phyloP scores from a whole-genome alignment of 2,329 filamentous ascomycete genomes.

The Cercospora brassicicola region DNA sequence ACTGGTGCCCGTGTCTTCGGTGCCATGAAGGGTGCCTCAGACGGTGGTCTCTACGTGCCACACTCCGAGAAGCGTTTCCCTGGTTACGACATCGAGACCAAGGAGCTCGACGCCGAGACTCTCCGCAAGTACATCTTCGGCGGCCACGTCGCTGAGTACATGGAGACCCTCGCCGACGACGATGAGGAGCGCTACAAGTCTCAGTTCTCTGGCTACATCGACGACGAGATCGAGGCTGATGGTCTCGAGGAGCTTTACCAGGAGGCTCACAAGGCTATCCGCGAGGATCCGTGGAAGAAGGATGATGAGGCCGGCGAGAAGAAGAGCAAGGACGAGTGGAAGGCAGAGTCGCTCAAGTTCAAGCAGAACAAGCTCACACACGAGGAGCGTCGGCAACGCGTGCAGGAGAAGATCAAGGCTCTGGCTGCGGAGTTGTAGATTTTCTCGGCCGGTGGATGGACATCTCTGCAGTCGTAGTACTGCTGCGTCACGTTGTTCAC shows the following conservation, averaged over 20 bases:
- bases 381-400: conserved; percentile 77
- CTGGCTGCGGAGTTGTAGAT: conserved; percentile 54
- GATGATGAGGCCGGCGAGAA: conserved; percentile 69
- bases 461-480: not conserved
- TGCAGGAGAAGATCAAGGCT: conserved; percentile 89
- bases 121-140: conserved; percentile 99
- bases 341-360: conserved; percentile 83
- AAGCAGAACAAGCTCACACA: conserved; percentile 72
- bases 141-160: conserved; percentile 99
- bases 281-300: conserved; percentile 98
- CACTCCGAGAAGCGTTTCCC: conserved; percentile 99
- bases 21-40: conserved; percentile 99
- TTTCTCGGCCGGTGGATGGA: not conserved
- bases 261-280: conserved; percentile 94
- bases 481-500: not conserved
- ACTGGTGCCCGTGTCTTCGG: conserved; percentile 98
- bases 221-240: conserved; percentile 94
- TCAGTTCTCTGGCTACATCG: conserved; percentile 97
- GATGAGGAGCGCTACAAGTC: conserved; percentile 99
- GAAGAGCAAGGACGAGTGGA: conserved; percentile 88
- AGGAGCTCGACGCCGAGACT: conserved; percentile 96
- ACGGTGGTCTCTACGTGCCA: conserved; percentile 93
- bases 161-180: conserved; percentile 99
- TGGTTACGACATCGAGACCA: conserved; percentile 92
- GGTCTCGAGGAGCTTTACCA: conserved; percentile 94